These are phyloP conservation scores for Amoebophrya sp. DNA, from an alignment of 169 alveolate genomes.

Conservation along the genomic window DNA sequence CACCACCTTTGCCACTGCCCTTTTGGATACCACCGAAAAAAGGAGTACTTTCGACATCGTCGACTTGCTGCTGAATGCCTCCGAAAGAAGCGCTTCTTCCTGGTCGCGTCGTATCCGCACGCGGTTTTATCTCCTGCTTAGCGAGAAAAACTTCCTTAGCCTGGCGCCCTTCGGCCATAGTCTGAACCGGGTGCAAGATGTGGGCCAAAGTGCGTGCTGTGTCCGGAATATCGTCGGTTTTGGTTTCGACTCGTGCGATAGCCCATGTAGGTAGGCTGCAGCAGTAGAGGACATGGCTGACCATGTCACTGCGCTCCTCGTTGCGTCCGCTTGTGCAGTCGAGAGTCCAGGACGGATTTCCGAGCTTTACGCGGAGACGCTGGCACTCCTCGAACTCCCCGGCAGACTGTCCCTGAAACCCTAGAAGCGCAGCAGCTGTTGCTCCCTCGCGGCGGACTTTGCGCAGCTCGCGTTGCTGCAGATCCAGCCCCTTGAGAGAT, in stretches of 20 bases:
- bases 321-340: neutral
- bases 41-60: neutral
- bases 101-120: neutral
- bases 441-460: neutral
- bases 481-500: neutral
- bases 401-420: neutral
- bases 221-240: neutral
- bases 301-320: neutral
- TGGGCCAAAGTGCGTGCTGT: neutral
- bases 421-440: neutral
- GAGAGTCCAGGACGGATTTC: neutral
- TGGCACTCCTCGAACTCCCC: neutral
- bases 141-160: neutral
- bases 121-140: neutral
- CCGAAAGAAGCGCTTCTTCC: neutral
- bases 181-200: neutral
- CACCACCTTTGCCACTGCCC: neutral
- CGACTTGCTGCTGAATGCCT: neutral
- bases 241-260: neutral
- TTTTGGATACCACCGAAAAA: neutral
- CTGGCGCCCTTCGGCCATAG: neutral
- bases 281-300: neutral
- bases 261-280: neutral
- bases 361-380: neutral
- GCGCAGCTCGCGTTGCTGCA: neutral